Evolutionary conservation across 768 basidiomycete species (phyloP).

Genomic region (Mycena pura): DNA sequence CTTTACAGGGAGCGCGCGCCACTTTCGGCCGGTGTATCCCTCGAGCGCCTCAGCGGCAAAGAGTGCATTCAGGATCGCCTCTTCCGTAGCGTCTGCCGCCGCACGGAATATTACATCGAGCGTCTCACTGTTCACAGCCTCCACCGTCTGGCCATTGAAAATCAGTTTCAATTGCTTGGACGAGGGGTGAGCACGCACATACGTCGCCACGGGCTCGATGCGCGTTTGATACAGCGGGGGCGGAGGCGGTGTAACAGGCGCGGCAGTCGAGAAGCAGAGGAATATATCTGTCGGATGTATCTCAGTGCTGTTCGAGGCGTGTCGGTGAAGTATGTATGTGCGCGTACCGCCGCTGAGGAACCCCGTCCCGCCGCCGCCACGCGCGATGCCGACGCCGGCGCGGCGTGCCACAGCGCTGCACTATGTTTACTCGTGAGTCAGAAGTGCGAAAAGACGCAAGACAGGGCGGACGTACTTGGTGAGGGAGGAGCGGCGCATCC

Average conservation of each 20-base stretch:
- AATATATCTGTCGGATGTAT: conserved; percentile 13
- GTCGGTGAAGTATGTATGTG: no score
- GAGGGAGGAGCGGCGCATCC: conserved; percentile 25
- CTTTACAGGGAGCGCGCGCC: conserved; percentile 53
- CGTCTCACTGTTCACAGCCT: conserved; percentile 51
- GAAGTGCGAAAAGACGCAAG: not conserved
- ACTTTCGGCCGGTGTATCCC: conserved; percentile 41
- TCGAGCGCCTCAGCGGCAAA: conserved; percentile 26
- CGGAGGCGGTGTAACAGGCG: conserved; percentile 19
- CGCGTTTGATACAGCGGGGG: not conserved
- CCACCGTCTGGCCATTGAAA: conserved; percentile 5
- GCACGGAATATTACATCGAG: conserved; percentile 57
- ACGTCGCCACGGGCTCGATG: conserved; percentile 18
- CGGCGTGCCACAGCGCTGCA: conserved; percentile 28
- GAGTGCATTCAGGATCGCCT: conserved; percentile 23
- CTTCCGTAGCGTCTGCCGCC: conserved; percentile 37
- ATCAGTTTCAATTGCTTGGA: not conserved
- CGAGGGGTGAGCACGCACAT: not conserved
- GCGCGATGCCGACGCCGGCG: conserved; percentile 23
- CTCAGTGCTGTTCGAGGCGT: not conserved
- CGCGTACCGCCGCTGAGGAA: conserved; percentile 21
- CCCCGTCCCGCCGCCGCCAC: conserved; percentile 21
- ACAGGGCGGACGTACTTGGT: conserved; percentile 9
- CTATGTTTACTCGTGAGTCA: not conserved
- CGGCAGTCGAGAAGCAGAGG: conserved; percentile 26